phyloP scores from a whole-genome alignment of 148 eudicot species.

The Salicornia ramosissima region DNA sequence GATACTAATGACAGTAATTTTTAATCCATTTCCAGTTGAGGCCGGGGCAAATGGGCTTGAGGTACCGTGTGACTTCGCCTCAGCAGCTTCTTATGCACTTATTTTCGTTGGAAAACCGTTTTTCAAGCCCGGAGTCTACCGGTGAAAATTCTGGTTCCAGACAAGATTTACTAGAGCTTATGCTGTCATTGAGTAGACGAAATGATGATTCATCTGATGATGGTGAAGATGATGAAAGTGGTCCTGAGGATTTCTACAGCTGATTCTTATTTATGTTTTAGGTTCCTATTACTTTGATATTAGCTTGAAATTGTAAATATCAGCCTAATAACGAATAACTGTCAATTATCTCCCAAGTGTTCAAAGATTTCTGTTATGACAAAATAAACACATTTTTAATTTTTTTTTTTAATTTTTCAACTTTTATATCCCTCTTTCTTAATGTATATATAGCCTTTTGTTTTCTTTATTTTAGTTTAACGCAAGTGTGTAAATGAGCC shows the following conservation, averaged over 20 bases:
- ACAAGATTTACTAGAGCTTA: slow-evolving; percentile 47
- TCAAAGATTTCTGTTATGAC: background rate
- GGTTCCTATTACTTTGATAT: background rate
- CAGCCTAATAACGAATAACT: slow-evolving; percentile 1
- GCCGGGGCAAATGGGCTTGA: slow-evolving; percentile 52
- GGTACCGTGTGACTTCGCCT: slow-evolving; percentile 44
- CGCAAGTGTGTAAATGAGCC: too few species aligned
- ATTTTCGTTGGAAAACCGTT: slow-evolving; percentile 37
- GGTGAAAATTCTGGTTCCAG: slow-evolving; percentile 31
- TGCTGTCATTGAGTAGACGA: slow-evolving; percentile 40
- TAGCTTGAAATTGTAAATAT: slow-evolving; percentile 22
- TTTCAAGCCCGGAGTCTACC: slow-evolving; percentile 32
- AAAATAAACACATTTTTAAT: background rate
- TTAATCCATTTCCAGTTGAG: slow-evolving; percentile 56
- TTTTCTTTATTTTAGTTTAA: too few species aligned
- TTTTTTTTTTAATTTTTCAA: background rate
- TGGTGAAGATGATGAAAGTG: slow-evolving; percentile 35
- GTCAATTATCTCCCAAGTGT: background rate
- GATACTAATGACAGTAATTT: slow-evolving; percentile 36
- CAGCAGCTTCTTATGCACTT: slow-evolving; percentile 57
- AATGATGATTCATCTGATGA: slow-evolving; percentile 39
- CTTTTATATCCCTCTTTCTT: background rate
- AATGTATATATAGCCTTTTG: background rate
- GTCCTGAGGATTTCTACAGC: slow-evolving; percentile 42
- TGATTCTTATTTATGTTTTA: slow-evolving; percentile 23